Percentiles rank a stretch among this genome's conserved stretches.
Evolutionary conservation across 108 stramenopile genomes (phyloP).

Genomic region (Fragilariopsis cylindrus): DNA sequence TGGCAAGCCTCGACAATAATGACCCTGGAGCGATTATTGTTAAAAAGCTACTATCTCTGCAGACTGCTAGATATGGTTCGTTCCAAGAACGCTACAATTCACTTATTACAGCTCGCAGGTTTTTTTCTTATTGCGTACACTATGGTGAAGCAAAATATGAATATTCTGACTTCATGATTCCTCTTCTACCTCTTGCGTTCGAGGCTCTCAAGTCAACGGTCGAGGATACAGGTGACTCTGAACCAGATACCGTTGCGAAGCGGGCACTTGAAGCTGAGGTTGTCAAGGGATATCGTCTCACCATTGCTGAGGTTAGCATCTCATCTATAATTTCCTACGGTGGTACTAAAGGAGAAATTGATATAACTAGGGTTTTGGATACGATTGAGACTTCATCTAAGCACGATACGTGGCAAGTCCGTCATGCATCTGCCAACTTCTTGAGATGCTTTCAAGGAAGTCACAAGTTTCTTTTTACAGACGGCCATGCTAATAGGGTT

Average conservation of each 20-base stretch:
- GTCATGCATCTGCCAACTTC: slow-evolving; percentile 83
- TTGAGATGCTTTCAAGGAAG: slow-evolving; percentile 81
- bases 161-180: slow-evolving; percentile 72
- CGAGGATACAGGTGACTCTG: slow-evolving; percentile 38
- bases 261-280: slow-evolving; percentile 82
- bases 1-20: slow-evolving; percentile 19
- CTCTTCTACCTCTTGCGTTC: slow-evolving; percentile 78
- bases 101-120: slow-evolving; percentile 80
- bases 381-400: slow-evolving; percentile 46
- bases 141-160: slow-evolving; percentile 84
- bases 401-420: slow-evolving; percentile 84
- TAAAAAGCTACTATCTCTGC: slow-evolving; percentile 46
- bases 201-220: slow-evolving; percentile 61
- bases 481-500: slow-evolving; percentile 50
- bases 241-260: slow-evolving; percentile 60
- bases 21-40: slow-evolving; percentile 71
- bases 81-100: slow-evolving; percentile 70
- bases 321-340: slow-evolving; percentile 71
- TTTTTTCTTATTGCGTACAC: slow-evolving; percentile 81
- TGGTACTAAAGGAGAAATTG: slow-evolving; percentile 39
- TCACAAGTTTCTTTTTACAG: slow-evolving; percentile 79
- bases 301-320: slow-evolving; percentile 75
- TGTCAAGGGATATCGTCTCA: slow-evolving; percentile 76
- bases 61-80: slow-evolving; percentile 32
- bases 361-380: slow-evolving; percentile 65